Conservation (phyloP, 2,329 filamentous ascomycete species). For the Dryadomyces sulphureus region DNA sequence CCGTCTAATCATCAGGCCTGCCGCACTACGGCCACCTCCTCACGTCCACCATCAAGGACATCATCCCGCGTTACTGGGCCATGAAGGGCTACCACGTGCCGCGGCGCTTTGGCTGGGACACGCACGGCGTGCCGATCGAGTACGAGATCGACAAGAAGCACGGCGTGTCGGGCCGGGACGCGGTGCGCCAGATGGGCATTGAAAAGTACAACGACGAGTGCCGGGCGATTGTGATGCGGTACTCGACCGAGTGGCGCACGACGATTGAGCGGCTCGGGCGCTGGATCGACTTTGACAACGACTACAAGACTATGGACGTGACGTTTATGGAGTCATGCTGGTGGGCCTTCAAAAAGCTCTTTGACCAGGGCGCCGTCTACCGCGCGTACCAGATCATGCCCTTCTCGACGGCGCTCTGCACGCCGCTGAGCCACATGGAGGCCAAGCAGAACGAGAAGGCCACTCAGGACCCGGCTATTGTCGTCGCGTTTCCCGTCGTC, state of each 20-base stretch:
- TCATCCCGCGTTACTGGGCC: slow-evolving; percentile 91
- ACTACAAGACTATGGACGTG: slow-evolving; percentile 97
- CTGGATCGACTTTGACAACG: slow-evolving; percentile 97
- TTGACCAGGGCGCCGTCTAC: slow-evolving; percentile 80
- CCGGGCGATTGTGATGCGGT: slow-evolving; percentile 85
- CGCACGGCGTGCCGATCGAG: slow-evolving; percentile 87
- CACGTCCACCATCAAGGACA: slow-evolving; percentile 92
- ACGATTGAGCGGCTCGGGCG: slow-evolving; percentile 81
- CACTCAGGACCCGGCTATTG: slow-evolving; percentile 77
- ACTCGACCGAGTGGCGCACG: slow-evolving; percentile 69
- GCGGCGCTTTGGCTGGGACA: slow-evolving; percentile 87
- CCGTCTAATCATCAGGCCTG: slow-evolving; percentile 13
- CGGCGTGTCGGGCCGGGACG: slow-evolving; percentile 69
- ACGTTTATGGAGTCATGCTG: slow-evolving; percentile 91
- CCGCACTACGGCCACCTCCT: slow-evolving; percentile 57
- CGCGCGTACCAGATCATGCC: slow-evolving; percentile 88
- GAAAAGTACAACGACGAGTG: slow-evolving; percentile 89
- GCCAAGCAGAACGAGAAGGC: slow-evolving; percentile 92
- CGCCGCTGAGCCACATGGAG: slow-evolving; percentile 85
- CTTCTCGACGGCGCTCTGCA: slow-evolving; percentile 81
- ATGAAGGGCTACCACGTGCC: slow-evolving; percentile 65
- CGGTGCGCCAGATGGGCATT: slow-evolving; percentile 74
- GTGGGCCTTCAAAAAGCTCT: slow-evolving; percentile 94
- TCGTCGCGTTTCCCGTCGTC: slow-evolving; percentile 73
- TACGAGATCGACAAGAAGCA: slow-evolving; percentile 97